phyloP scores from a whole-genome alignment of 1,284 basidiomycete species.

The Apiotrichum brassicae region DNA sequence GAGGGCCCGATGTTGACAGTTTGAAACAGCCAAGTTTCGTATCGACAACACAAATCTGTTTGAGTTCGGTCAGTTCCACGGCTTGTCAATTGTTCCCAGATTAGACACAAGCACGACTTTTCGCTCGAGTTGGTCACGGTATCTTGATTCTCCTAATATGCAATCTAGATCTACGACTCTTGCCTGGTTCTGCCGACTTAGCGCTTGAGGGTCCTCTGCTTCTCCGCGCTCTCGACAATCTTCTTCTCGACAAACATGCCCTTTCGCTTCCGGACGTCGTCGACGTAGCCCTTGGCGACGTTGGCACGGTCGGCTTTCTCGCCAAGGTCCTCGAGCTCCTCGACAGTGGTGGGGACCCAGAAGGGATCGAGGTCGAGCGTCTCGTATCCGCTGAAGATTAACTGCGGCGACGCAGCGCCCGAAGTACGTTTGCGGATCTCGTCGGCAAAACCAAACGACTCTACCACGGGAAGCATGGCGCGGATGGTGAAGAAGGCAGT shows the following conservation, averaged over 20 bases:
- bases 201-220: slow-evolving; percentile 90
- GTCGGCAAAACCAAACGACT: slow-evolving; percentile 96
- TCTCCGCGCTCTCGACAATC: slow-evolving; percentile 89
- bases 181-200: too few relatives aligned
- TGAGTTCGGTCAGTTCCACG: too few relatives aligned
- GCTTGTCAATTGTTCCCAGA: too few relatives aligned
- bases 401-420: slow-evolving; percentile 91
- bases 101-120: too few relatives aligned
- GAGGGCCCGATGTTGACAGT: too few relatives aligned
- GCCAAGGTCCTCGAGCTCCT: slow-evolving; percentile 94
- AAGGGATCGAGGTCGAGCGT: slow-evolving; percentile 90
- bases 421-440: slow-evolving; percentile 95
- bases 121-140: too few relatives aligned
- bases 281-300: slow-evolving; percentile 91
- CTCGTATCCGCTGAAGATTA: slow-evolving; percentile 92
- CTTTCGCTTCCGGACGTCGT: slow-evolving; percentile 81
- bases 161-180: too few relatives aligned
- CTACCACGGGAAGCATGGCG: slow-evolving; percentile 88
- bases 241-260: slow-evolving; percentile 93
- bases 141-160: too few relatives aligned
- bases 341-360: slow-evolving; percentile 98
- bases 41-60: too few relatives aligned
- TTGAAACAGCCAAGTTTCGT: too few relatives aligned
- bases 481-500: slow-evolving; percentile 90
- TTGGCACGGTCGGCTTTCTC: slow-evolving; percentile 92